Evolutionary conservation across 2,329 filamentous ascomycete genomes (phyloP), one percentile per base, ranked within the genome.

Genomic region (Aspergillus tanneri): DNA sequence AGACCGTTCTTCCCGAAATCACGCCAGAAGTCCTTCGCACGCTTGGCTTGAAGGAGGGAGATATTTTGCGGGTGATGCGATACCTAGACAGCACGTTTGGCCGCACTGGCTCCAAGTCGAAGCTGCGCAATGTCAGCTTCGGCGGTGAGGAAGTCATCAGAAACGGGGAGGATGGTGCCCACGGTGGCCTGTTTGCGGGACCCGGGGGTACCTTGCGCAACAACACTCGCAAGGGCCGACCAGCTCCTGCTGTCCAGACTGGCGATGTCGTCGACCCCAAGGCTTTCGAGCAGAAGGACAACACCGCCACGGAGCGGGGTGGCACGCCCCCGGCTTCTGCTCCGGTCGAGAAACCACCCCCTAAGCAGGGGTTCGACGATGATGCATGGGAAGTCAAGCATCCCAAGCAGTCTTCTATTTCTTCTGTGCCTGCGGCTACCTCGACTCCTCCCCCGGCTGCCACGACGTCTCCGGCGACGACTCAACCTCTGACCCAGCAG

Each of bases 321-420:
- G 65, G 75, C 19, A 79, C 79, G 24, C 74, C 81, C 0, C 66
- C 79, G 38, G 67, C 74, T 11, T 67, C 73, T 48, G 74, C 82
- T 28, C 58, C 71, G 4, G 67, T 72, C 28, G 74, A 78, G 28
- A 77, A 80, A 50, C 73, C 74, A 42, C 69, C 70, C 27, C n/a
- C n/a, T n/a, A 62, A 71, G 34, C 74, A 77, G 50, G 89, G 89
- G 2, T 97, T 97, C 63, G 93, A 99, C 43, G 93, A 97, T 63
- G 90, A 97, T 74, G 93, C 93, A 7, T 99, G 93, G 93, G 89
- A 95, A 62, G 86, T 96, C 41, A 96, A 96, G 73, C 88, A 90
- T 14, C 81, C 86, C 11, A 86, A 84, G 64, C 80, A 84, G 46
- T 55, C 76, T 39, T 64, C 72, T 24, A 59, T 77, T 18, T 61